These are phyloP conservation scores for Pseudocercospora musae DNA, from an alignment of 2,329 filamentous ascomycete species.

Conservation along the genomic window DNA sequence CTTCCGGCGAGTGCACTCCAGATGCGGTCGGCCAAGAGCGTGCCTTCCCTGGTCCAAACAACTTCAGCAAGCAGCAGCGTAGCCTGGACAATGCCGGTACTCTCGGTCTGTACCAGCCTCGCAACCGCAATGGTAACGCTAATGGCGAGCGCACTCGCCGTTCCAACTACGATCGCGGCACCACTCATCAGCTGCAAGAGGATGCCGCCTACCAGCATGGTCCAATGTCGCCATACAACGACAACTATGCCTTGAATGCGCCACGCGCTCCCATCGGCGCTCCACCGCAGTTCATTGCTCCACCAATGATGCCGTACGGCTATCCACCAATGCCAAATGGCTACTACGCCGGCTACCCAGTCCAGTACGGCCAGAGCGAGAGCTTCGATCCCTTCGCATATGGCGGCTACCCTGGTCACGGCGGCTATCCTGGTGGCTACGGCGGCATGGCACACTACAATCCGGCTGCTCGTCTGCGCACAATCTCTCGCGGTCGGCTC, in stretches of 20 bases:
- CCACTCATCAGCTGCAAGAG: slow-evolving; percentile 42
- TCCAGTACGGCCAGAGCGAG: neutral
- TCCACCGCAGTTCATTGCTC: slow-evolving; percentile 1
- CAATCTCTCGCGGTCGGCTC: slow-evolving; percentile 20
- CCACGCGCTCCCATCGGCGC: slow-evolving; percentile 7
- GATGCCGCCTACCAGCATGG: slow-evolving; percentile 22
- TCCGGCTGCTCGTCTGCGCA: slow-evolving; percentile 22
- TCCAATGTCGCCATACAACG: slow-evolving; percentile 2
- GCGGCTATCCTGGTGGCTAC: neutral
- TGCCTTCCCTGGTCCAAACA: slow-evolving; percentile 74
- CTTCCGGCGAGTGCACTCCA: slow-evolving; percentile 24
- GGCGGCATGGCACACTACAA: slow-evolving; percentile 4
- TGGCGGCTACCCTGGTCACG: neutral
- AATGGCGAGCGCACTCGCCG: slow-evolving; percentile 65
- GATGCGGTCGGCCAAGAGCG: slow-evolving; percentile 67
- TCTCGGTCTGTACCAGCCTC: slow-evolving; percentile 81
- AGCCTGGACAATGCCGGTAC: slow-evolving; percentile 84
- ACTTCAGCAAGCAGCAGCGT: slow-evolving; percentile 80
- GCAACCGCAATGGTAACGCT: slow-evolving; percentile 69
- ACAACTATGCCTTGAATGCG: slow-evolving; percentile 3
- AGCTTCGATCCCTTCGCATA: neutral
- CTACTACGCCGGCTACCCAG: neutral
- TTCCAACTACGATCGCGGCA: slow-evolving; percentile 80
- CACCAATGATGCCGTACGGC: neutral
- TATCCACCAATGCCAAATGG: neutral